A percentile compares a stretch with the other conserved stretches of the same genome.
phyloP scores from a whole-genome alignment of 2,329 filamentous ascomycete species.

The Neonectria neomacrospora region DNA sequence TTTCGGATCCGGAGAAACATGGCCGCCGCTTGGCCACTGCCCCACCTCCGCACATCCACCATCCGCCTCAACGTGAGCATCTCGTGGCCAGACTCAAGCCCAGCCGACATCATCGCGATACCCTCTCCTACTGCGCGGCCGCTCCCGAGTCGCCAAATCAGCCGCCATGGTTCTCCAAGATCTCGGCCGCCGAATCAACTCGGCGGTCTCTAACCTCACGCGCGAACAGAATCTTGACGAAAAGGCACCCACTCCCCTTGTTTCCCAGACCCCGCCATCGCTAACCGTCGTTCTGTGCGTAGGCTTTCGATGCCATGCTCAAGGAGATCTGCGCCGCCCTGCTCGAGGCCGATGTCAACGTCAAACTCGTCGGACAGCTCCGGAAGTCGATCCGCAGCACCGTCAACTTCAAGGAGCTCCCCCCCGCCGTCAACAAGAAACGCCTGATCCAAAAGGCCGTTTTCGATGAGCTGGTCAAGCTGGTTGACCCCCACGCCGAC shows the following conservation, averaged over 20 bases:
- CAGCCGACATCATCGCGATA: slow-evolving; percentile 37
- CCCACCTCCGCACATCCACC: slow-evolving; percentile 24
- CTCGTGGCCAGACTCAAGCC: slow-evolving; percentile 38
- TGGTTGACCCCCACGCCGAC: slow-evolving; percentile 95
- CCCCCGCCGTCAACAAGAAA: slow-evolving; percentile 96
- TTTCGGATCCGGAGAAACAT: slow-evolving; percentile 22
- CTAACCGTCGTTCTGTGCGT: slow-evolving; percentile 27
- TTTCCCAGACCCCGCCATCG: slow-evolving; percentile 27
- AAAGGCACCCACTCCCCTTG: slow-evolving; percentile 69
- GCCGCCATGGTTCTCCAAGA: slow-evolving; percentile 94
- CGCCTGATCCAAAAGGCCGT: slow-evolving; percentile 97
- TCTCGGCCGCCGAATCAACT: slow-evolving; percentile 97
- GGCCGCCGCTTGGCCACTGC: background rate
- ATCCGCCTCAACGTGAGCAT: slow-evolving; percentile 2
- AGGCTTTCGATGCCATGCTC: slow-evolving; percentile 98
- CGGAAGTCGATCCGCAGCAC: slow-evolving; percentile 91
- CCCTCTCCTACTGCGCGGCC: slow-evolving; percentile 36
- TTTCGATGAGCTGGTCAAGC: slow-evolving; percentile 94
- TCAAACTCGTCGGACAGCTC: slow-evolving; percentile 88
- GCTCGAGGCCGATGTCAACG: slow-evolving; percentile 96
- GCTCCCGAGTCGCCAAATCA: slow-evolving; percentile 33
- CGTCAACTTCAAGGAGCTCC: slow-evolving; percentile 95
- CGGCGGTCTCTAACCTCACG: slow-evolving; percentile 93
- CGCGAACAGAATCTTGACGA: slow-evolving; percentile 94
- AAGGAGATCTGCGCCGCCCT: slow-evolving; percentile 98